phyloP scores from a whole-genome alignment of 306 rosid genomes.

The Cicer judaicum region DNA sequence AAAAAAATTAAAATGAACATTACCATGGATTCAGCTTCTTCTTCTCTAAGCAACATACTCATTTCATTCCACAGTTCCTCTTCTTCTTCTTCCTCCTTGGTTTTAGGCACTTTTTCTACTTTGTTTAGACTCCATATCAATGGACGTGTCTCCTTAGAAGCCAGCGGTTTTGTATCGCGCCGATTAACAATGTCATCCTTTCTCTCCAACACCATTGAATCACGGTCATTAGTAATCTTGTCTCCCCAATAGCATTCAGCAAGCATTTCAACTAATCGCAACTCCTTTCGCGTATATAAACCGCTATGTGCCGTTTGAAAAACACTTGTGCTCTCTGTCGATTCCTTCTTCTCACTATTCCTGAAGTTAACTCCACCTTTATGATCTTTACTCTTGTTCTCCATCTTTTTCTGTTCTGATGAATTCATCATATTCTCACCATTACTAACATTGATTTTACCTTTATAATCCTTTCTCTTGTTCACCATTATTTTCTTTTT shows the following conservation, averaged over 20 bases:
- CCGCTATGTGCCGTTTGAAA: neutral
- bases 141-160: neutral
- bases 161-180: neutral
- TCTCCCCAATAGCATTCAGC: neutral
- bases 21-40: neutral
- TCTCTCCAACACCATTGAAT: neutral
- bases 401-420: neutral
- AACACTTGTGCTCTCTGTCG: neutral
- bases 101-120: neutral
- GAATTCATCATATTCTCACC: neutral
- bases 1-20: neutral
- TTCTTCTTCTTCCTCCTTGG: neutral
- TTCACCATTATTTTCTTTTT: neutral
- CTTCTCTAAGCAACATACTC: neutral
- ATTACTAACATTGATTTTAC: neutral
- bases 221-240: neutral
- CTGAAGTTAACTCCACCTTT: neutral
- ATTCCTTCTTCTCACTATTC: neutral
- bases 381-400: neutral
- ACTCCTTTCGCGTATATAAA: neutral
- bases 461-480: neutral
- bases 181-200: neutral
- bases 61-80: neutral
- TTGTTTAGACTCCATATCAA: constrained; percentile 8
- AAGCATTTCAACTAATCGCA: neutral